phyloP scores from a whole-genome alignment of 2,329 filamentous ascomycete genomes.

The Diaporthe ilicicola region DNA sequence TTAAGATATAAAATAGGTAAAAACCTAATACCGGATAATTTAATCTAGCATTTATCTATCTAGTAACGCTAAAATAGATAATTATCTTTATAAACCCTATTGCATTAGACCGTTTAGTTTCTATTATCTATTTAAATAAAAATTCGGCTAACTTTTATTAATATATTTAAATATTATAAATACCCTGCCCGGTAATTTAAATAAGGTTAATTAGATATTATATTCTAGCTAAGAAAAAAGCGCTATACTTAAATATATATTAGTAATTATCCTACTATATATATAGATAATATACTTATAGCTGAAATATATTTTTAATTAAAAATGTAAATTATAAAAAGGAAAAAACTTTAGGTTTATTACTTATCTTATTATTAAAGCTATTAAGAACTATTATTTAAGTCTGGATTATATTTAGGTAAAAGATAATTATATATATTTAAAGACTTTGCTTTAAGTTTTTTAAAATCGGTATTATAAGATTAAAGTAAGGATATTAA shows the following conservation, averaged over 20 bases:
- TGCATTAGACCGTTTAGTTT: background rate
- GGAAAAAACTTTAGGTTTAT: background rate
- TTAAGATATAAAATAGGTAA: background rate
- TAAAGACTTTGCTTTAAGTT: no score
- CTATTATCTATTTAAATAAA: no score
- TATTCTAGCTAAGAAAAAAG: background rate
- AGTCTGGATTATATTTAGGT: background rate
- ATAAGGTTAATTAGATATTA: background rate
- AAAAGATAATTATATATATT: background rate
- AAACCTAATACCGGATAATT: background rate
- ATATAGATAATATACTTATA: background rate
- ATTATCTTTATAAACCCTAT: background rate
- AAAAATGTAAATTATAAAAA: background rate
- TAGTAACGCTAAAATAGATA: background rate
- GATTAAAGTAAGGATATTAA: no score
- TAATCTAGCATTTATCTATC: background rate
- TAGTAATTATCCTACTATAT: no score
- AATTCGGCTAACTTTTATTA: background rate
- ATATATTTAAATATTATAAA: background rate
- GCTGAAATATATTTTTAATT: background rate
- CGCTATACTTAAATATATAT: no score
- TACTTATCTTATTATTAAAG: background rate
- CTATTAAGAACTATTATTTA: no score
- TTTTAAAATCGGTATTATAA: no score
- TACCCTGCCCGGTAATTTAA: background rate